phyloP scores from a whole-genome alignment of 805 yeast species.

The Cyberlindnera meyerae region DNA sequence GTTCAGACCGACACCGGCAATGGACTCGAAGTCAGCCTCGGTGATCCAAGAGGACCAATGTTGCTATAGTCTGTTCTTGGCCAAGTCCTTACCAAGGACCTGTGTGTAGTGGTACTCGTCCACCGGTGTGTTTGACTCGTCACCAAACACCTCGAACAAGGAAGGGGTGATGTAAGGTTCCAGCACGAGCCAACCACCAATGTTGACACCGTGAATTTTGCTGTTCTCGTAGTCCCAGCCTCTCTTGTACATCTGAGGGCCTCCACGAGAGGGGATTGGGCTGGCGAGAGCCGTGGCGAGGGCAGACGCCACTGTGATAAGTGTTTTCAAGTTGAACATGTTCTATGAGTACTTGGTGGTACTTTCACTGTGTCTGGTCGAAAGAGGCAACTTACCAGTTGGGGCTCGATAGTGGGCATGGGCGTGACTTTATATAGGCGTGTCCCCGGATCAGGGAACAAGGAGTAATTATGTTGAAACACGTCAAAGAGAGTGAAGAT shows the following conservation, averaged over 20 bases:
- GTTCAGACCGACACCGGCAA: constrained; percentile 64
- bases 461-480: too few species aligned
- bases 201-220: constrained; percentile 56
- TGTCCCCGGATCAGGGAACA: too few species aligned
- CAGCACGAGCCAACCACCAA: constrained; percentile 88
- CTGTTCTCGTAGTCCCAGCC: constrained; percentile 20
- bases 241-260: constrained; percentile 22
- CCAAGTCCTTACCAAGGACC: constrained; percentile 55
- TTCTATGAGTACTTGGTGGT: too few species aligned
- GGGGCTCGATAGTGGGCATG: too few species aligned
- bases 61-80: constrained; percentile 43
- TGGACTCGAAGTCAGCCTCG: constrained; percentile 62
- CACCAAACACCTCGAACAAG: constrained; percentile 49
- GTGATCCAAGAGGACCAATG: constrained; percentile 83
- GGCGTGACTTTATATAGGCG: too few species aligned
- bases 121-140: constrained; percentile 48
- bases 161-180: constrained; percentile 88
- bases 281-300: constrained; percentile 7
- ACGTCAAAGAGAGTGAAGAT: too few species aligned
- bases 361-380: too few species aligned
- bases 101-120: constrained; percentile 76
- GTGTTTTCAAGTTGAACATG: constrained; percentile 6
- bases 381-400: too few species aligned
- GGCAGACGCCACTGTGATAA: constrained; percentile 3
- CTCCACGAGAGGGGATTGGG: constrained; percentile 27